A percentile compares a stretch with the other conserved stretches of the same genome.
These are phyloP conservation scores for Geotrichum phurueaensis DNA, from an alignment of 1,139 yeast genomes.

Conservation along the genomic window DNA sequence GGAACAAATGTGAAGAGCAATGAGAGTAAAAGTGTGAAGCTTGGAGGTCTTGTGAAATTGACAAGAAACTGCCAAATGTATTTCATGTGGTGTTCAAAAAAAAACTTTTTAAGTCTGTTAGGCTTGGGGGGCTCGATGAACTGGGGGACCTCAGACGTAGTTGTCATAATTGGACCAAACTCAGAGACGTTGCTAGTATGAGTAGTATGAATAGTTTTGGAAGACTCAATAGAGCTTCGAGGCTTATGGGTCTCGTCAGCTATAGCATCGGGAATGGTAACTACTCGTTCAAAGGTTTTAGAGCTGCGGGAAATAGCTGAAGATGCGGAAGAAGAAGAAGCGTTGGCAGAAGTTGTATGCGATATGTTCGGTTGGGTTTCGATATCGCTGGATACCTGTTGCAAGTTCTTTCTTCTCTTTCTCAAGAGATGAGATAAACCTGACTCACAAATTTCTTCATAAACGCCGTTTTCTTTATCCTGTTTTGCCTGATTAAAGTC, in stretches of 20 bases:
- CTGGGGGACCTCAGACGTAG: conserved; percentile 1
- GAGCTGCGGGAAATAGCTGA: neutral
- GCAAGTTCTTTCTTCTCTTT: neutral
- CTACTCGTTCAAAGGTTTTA: neutral
- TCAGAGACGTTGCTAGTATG: neutral
- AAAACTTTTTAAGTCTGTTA: neutral
- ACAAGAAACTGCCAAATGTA: conserved; percentile 38
- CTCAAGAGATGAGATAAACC: neutral
- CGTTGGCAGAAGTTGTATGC: neutral
- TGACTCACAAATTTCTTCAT: conserved; percentile 1
- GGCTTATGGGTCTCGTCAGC: neutral
- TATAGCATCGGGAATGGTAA: neutral
- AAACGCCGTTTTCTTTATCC: conserved; percentile 4
- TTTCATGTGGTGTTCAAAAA: conserved; percentile 21
- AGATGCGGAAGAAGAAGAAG: neutral
- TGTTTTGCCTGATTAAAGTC: conserved; percentile 44
- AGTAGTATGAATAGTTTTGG: neutral
- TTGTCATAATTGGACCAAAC: conserved; percentile 2
- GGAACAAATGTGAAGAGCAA: conserved; percentile 74
- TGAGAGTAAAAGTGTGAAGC: conserved; percentile 56
- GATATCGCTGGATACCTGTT: neutral
- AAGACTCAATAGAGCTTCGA: neutral
- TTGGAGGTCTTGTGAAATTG: conserved; percentile 69
- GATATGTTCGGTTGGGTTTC: neutral
- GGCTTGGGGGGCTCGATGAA: neutral